Conservation (phyloP, 2,329 filamentous ascomycete genomes). For the Reticulascus tulasneorum region DNA sequence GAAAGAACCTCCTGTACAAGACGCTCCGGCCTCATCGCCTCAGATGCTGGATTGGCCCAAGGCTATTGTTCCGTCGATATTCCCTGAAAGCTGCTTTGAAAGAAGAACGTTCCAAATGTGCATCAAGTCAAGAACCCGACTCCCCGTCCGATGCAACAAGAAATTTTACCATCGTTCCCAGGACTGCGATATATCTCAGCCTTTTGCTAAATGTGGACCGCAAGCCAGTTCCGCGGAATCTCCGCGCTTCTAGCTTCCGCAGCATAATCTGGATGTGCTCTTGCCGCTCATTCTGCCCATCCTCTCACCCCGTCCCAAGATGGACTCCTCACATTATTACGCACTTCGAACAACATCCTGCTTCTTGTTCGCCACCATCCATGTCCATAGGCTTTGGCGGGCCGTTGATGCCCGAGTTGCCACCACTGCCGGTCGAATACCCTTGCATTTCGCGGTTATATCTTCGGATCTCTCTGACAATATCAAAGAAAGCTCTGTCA, state of each 20-base stretch:
- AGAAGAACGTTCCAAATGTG: slow-evolving; percentile 10
- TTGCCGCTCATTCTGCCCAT: not conserved
- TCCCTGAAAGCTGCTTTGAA: slow-evolving; percentile 11
- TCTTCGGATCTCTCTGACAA: slow-evolving; percentile 94
- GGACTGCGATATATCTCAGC: slow-evolving; percentile 7
- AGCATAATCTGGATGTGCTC: slow-evolving; percentile 5
- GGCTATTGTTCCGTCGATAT: slow-evolving; percentile 3
- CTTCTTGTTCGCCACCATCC: slow-evolving; percentile 61
- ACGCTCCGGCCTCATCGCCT: no score
- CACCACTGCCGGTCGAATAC: slow-evolving; percentile 68
- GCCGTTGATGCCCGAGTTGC: slow-evolving; percentile 57
- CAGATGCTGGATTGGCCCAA: no score
- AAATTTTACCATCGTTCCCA: slow-evolving; percentile 15
- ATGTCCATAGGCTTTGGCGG: slow-evolving; percentile 75
- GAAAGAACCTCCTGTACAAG: no score
- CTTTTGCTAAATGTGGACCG: slow-evolving; percentile 9
- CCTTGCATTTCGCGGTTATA: slow-evolving; percentile 98
- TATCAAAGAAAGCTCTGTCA: slow-evolving; percentile 97
- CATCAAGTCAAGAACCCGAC: slow-evolving; percentile 32
- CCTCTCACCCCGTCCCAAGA: slow-evolving; percentile 1
- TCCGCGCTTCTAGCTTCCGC: slow-evolving; percentile 10
- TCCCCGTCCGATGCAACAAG: slow-evolving; percentile 34
- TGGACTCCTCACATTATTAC: slow-evolving; percentile 69
- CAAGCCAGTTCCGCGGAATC: slow-evolving; percentile 7
- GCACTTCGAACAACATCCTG: slow-evolving; percentile 82